These are phyloP conservation scores for Gautieria morchelliformis DNA, from an alignment of 768 basidiomycete species.

Conservation along the genomic window DNA sequence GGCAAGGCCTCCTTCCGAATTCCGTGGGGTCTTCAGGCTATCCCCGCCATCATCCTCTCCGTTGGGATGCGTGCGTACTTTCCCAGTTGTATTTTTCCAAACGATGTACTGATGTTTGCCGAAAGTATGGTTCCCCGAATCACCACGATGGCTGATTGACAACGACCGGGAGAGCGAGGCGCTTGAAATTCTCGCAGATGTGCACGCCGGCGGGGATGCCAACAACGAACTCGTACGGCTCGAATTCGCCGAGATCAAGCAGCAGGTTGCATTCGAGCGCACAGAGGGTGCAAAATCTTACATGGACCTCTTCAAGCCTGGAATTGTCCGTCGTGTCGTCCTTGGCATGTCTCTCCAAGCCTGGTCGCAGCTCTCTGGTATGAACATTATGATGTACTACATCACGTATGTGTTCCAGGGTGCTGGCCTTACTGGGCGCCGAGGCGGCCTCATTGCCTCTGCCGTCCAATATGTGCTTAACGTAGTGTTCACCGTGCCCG, in stretches of 20 bases:
- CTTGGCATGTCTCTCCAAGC: conserved; percentile 66
- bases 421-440: conserved; percentile 65
- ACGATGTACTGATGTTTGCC: background rate
- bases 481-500: conserved; percentile 34
- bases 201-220: conserved; percentile 56
- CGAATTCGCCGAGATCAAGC: conserved; percentile 59
- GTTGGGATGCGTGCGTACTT: conserved; percentile 52
- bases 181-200: conserved; percentile 61
- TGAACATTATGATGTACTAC: conserved; percentile 79
- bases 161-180: conserved; percentile 52
- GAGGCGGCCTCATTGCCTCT: conserved; percentile 67
- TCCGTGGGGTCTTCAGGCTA: conserved; percentile 73
- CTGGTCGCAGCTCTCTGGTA: conserved; percentile 70
- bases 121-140: conserved; percentile 21
- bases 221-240: conserved; percentile 54
- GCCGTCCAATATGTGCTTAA: conserved; percentile 49
- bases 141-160: conserved; percentile 66
- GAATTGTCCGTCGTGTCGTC: conserved; percentile 59
- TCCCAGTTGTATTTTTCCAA: conserved; percentile 29
- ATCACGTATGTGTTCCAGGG: conserved; percentile 65
- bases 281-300: conserved; percentile 57
- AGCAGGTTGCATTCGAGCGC: conserved; percentile 44
- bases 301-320: conserved; percentile 53
- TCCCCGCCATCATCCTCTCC: conserved; percentile 63
- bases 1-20: conserved; percentile 69